Evolutionary conservation across 495 filamentous ascomycete species (phyloP).

Genomic region (Neurospora cerealis): DNA sequence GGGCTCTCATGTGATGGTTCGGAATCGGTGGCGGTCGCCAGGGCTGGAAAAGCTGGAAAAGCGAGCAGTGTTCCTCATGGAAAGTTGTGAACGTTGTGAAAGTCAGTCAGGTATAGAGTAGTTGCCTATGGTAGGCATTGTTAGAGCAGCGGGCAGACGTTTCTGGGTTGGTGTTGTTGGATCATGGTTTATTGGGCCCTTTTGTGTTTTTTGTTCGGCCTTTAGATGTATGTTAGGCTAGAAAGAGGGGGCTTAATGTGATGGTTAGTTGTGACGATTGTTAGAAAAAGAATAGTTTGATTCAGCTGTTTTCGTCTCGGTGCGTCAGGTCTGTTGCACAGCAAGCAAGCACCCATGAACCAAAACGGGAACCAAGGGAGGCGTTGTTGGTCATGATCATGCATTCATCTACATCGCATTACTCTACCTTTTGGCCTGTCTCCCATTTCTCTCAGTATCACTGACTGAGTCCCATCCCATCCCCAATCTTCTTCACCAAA

Average conservation of each 20-base stretch:
- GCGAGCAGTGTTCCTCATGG: background rate
- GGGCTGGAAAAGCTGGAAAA: background rate
- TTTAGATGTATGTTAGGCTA: background rate
- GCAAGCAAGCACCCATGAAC: background rate
- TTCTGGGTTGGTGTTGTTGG: background rate
- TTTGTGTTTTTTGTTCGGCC: background rate
- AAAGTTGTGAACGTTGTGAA: background rate
- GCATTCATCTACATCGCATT: background rate
- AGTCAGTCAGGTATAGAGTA: background rate
- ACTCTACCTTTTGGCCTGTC: background rate
- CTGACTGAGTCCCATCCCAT: slow-evolving; percentile 89
- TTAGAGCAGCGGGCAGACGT: background rate
- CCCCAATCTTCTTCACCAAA: slow-evolving; percentile 76
- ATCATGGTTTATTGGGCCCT: background rate
- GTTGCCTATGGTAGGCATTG: background rate
- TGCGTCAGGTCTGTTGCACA: background rate
- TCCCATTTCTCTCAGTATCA: too few species aligned
- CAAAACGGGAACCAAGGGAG: background rate
- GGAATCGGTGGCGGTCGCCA: background rate
- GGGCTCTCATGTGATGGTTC: background rate
- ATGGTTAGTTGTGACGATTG: background rate
- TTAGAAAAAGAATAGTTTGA: background rate
- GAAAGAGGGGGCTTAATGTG: background rate
- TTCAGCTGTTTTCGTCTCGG: background rate
- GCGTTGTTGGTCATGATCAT: background rate